phyloP scores from a whole-genome alignment of 352 stramenopile genomes.

The Phytophthora macrochlamydospora region DNA sequence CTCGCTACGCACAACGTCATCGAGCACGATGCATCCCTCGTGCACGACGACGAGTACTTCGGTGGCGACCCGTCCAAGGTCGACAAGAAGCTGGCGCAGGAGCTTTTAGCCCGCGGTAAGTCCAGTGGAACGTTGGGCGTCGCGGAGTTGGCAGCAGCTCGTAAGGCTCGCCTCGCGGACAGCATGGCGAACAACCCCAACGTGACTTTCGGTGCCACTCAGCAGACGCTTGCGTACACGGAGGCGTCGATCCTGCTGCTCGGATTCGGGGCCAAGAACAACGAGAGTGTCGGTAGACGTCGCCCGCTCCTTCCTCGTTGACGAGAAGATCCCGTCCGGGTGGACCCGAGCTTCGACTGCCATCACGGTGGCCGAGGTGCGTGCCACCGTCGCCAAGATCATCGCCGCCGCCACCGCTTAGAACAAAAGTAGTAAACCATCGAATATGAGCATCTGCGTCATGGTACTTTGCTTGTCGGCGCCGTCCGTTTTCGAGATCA shows the following conservation, averaged over 20 bases:
- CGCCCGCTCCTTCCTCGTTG: conserved; percentile 38
- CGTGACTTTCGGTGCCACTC: conserved; percentile 38
- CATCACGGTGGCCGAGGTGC: conserved; percentile 35
- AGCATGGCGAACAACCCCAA: conserved; percentile 42
- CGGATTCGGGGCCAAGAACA: conserved; percentile 36
- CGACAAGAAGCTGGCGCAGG: conserved; percentile 32
- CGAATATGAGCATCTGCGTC: no score
- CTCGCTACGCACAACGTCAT: conserved; percentile 44
- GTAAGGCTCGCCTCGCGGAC: conserved; percentile 37
- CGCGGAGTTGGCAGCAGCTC: conserved; percentile 30
- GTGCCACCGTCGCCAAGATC: conserved; percentile 34
- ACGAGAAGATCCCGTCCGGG: conserved; percentile 42
- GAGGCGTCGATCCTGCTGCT: conserved; percentile 42
- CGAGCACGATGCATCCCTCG: conserved; percentile 45
- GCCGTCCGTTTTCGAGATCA: conserved; percentile 1
- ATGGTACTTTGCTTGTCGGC: background rate
- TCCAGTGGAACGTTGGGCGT: conserved; percentile 34
- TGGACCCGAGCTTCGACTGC: conserved; percentile 22
- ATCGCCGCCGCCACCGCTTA: conserved; percentile 18
- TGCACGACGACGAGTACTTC: conserved; percentile 56
- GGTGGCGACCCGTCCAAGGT: conserved; percentile 35
- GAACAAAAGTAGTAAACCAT: background rate
- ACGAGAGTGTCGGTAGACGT: conserved; percentile 26
- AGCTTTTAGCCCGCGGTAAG: conserved; percentile 34
- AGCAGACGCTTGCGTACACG: conserved; percentile 37